Conservation (phyloP, 106 monocot species). For the Dendrobium chrysotoxum region DNA sequence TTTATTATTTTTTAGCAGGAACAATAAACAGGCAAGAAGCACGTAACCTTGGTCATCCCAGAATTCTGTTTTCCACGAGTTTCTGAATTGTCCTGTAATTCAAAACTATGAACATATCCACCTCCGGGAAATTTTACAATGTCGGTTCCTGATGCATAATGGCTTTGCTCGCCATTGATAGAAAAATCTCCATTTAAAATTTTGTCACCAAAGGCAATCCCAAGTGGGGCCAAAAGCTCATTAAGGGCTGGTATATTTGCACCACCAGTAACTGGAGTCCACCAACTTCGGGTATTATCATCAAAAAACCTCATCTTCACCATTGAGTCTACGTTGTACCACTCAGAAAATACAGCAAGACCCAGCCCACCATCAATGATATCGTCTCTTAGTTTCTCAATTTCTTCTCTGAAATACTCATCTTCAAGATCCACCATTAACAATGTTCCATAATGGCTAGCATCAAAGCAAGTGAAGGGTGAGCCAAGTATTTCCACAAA, state of each 20-base stretch:
- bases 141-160: constrained; percentile 96
- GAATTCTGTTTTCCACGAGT: constrained; percentile 48
- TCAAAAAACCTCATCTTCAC: constrained; percentile 98
- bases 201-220: constrained; percentile 91
- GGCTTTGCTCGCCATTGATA: constrained; percentile 83
- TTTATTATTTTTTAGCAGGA: background rate
- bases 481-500: constrained; percentile 91
- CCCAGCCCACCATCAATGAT: constrained; percentile 67
- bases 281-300: constrained; percentile 98
- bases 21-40: background rate
- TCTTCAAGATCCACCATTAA: constrained; percentile 98
- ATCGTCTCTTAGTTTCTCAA: constrained; percentile 86
- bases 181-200: constrained; percentile 90
- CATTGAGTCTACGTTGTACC: constrained; percentile 97
- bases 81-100: constrained; percentile 88
- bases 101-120: constrained; percentile 87
- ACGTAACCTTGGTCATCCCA: constrained; percentile 53
- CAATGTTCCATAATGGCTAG: constrained; percentile 77
- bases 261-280: constrained; percentile 98
- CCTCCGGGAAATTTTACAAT: constrained; percentile 86
- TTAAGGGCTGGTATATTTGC: constrained; percentile 97
- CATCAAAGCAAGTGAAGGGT: constrained; percentile 96
- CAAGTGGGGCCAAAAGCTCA: constrained; percentile 83
- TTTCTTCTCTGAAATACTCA: constrained; percentile 91
- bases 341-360: constrained; percentile 82